These are phyloP conservation scores for Schwanniomyces yamadae DNA, from an alignment of 805 yeast genomes.

Conservation along the genomic window DNA sequence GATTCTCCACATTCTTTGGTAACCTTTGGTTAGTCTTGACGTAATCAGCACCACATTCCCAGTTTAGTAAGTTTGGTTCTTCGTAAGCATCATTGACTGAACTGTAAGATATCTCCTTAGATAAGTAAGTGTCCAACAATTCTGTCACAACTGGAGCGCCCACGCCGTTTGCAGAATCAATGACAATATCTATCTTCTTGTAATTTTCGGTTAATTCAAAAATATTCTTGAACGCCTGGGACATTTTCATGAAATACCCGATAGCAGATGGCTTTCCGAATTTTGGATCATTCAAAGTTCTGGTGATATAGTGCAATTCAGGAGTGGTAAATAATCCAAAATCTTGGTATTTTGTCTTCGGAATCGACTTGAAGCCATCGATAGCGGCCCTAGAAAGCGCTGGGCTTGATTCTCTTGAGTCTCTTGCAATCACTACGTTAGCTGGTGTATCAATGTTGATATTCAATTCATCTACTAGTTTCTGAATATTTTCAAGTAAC, in stretches of 20 bases:
- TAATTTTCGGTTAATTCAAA: conserved; percentile 21
- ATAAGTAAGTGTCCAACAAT: conserved; percentile 44
- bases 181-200: conserved; percentile 47
- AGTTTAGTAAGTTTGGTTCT: conserved; percentile 62
- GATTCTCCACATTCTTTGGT: conserved; percentile 57
- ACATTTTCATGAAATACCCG: conserved; percentile 69
- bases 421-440: conserved; percentile 71
- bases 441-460: conserved; percentile 48
- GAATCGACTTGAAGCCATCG: conserved; percentile 57
- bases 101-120: conserved; percentile 38
- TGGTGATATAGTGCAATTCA: conserved; percentile 84
- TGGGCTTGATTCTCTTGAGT: conserved; percentile 85
- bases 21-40: conserved; percentile 85
- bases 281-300: conserved; percentile 62
- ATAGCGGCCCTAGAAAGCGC: conserved; percentile 54
- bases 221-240: conserved; percentile 51
- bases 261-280: conserved; percentile 63
- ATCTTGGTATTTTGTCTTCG: conserved; percentile 45
- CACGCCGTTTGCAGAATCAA: conserved; percentile 97
- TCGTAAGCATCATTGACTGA: conserved; percentile 55
- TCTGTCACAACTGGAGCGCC: conserved; percentile 74
- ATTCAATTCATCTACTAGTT: conserved; percentile 37
- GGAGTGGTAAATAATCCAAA: conserved; percentile 86
- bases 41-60: conserved; percentile 89
- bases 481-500: conserved; percentile 38